Base-by-base conservation (phyloP, 768 basidiomycete species). In the Boletellus ananiceps region DNA sequence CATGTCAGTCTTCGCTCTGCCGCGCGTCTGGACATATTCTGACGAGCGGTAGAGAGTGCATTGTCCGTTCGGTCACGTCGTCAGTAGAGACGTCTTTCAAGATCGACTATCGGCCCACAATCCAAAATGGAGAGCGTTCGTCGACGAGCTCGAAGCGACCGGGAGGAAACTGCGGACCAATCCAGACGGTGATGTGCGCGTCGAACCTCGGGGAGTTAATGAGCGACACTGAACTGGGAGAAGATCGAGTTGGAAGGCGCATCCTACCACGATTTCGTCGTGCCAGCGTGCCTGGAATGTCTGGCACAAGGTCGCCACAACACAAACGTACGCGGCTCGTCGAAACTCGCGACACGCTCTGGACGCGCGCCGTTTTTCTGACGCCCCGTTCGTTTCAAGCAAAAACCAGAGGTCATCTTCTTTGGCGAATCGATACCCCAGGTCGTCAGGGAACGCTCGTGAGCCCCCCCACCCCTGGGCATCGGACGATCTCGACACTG, bases 141-240 rank as follows among this genome's bases (percentile, higher is more conserved):
- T 80, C 15, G 81, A 85, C 47, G 80, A 85, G 38, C 65, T 86
- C 41, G 81, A 84, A 61, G 68, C 68, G 23, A 76, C 75, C 0
- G 81, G 83, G 5, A 65, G 69, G 38, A 76, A 79, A 47, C 84
- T 79, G 2, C 77, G 89, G 50, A 94, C 88, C 21, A 95, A 95
- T 64, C 93, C 93, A 11, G 93, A 95, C 57, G 93, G 93, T 64
- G 93, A 96, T 71, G 93, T 89, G 57, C 49, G 78, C 75, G 7
- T 38, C 41, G 14, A 13, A 42, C 8, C 25, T 15, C n/a, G 21
- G 1, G 6, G 2, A 4, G 8, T 3, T 29, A 5, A 4, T 27
- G n/a, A 18, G 18, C n/a, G 21, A 40, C 25, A 27, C 23, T 47
- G 21, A 44, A 36, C 8, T 19, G 15, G 11, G 46, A 15, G 6